Evolutionary conservation across 257 asterid species (phyloP).

Genomic region (Nyctanthes arbortristis): DNA sequence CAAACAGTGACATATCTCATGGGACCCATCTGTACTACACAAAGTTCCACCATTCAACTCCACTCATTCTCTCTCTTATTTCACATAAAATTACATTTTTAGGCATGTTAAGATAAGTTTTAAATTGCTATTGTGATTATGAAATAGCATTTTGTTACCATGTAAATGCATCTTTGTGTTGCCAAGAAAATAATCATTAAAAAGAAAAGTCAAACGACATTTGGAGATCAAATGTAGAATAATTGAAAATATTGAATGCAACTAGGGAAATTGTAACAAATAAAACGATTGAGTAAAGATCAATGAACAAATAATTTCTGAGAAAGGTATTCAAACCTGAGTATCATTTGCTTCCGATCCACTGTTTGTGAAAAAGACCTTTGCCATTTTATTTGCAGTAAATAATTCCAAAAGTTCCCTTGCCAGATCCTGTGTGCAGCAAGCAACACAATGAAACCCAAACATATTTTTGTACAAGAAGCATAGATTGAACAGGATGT

Average conservation of each 20-base stretch:
- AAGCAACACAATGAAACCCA: conserved; percentile 9
- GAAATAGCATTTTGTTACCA: background rate
- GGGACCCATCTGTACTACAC: too few species aligned
- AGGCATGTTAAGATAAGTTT: too few species aligned
- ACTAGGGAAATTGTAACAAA: background rate
- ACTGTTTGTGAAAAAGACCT: conserved; percentile 87
- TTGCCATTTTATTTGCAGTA: conserved; percentile 77
- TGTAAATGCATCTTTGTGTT: too few species aligned
- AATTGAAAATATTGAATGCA: background rate
- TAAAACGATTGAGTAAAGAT: background rate
- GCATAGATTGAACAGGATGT: background rate
- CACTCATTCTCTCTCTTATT: too few species aligned
- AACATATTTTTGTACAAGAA: background rate
- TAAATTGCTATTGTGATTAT: too few species aligned
- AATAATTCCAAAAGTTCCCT: conserved; percentile 74
- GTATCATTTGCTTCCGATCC: conserved; percentile 99
- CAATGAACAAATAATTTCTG: background rate
- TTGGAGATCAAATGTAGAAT: too few species aligned
- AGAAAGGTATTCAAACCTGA: conserved; percentile 51
- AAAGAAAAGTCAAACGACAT: too few species aligned
- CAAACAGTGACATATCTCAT: too few species aligned
- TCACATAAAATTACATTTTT: too few species aligned
- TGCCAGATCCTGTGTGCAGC: conserved; percentile 71
- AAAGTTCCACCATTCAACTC: too few species aligned
- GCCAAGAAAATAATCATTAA: too few species aligned